Base-by-base conservation (phyloP, 2,329 filamentous ascomycete species). In the Trematosphaeria pertusa region DNA sequence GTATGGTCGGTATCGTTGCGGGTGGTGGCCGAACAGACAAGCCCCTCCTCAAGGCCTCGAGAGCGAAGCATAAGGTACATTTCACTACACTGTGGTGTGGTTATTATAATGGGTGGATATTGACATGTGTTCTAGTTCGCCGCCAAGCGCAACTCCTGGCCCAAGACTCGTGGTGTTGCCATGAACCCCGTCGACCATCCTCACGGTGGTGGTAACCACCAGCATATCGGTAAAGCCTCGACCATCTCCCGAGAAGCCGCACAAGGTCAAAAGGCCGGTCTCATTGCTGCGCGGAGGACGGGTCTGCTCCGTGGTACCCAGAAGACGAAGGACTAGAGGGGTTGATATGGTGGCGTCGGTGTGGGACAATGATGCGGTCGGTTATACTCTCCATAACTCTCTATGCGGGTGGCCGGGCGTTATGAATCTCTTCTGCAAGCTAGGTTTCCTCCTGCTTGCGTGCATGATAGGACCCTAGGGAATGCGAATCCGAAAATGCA, bases 91-190 rank as follows among this genome's bases (percentile, higher is more conserved):
- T 18, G 15, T 28, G 32, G 17, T n/a, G n/a, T n/a, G n/a, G n/a
- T n/a, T n/a, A 31, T 10, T 5, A 18, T 26, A 7, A 35, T 32
- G 12, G n/a, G 22, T 14, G 18, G 15, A 35, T 20, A 19, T 33
- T 52, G n/a, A 52, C 24, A 37, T 11, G 12, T 7, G 8, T 38
- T 24, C 33, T 34, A 71, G 89, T 99, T 96, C 83, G 91, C 92
- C 70, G 95, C 97, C 83, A 99, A 99, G 91, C 91, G 94, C 78
- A 97, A 99, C 91, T 93, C 87, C 76, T 99, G 94, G 94, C 94
- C 94, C 82, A 97, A 96, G 90, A 99, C 94, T 86, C 93, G 94
- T 94, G 94, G 94, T 97, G 94, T 99, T 88, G 94, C 94, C 81
- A 99, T 99, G 94, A 99, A 99, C 85, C 94, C 94, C 73, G 94